A percentile compares a stretch with the other conserved stretches of the same genome.
Evolutionary conservation across 1,139 yeast genomes (phyloP).

Genomic region (Petasospora fabianii): DNA sequence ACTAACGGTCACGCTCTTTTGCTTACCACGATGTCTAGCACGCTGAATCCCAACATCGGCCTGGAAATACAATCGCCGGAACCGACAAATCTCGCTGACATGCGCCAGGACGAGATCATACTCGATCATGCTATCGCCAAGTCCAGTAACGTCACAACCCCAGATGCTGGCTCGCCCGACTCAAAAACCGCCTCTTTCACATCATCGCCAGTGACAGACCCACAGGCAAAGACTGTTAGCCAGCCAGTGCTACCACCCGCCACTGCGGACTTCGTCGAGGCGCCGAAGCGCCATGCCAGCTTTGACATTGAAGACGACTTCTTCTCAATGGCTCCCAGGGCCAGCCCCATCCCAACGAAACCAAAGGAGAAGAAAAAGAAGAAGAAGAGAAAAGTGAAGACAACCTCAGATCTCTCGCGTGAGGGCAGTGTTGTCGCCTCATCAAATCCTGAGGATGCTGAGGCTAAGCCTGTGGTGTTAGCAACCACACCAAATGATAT

Average conservation of each 20-base stretch:
- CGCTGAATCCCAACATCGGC: too few relatives aligned
- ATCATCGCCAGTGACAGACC: not conserved
- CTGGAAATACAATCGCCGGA: too few relatives aligned
- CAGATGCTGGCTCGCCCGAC: constrained; percentile 7
- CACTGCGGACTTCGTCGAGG: too few relatives aligned
- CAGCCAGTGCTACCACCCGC: not conserved
- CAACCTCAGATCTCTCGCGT: too few relatives aligned
- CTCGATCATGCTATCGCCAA: constrained; percentile 22
- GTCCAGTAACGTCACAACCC: constrained; percentile 26
- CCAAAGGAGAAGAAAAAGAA: constrained; percentile 21
- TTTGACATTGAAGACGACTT: constrained; percentile 24
- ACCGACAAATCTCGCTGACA: constrained; percentile 13
- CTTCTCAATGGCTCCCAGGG: constrained; percentile 20
- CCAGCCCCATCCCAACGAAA: constrained; percentile 5
- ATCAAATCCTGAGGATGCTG: too few relatives aligned
- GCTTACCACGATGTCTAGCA: not conserved
- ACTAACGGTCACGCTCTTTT: too few relatives aligned
- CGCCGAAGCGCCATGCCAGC: not conserved
- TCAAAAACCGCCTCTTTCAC: not conserved
- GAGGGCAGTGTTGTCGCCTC: too few relatives aligned
- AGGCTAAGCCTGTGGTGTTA: too few relatives aligned
- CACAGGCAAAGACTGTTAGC: not conserved
- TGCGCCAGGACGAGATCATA: constrained; percentile 22
- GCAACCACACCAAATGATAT: not conserved
- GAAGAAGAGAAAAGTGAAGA: constrained; percentile 5